Evolutionary conservation across 2,329 filamentous ascomycete genomes (phyloP).

Genomic region (Clonostachys rhizophaga): DNA sequence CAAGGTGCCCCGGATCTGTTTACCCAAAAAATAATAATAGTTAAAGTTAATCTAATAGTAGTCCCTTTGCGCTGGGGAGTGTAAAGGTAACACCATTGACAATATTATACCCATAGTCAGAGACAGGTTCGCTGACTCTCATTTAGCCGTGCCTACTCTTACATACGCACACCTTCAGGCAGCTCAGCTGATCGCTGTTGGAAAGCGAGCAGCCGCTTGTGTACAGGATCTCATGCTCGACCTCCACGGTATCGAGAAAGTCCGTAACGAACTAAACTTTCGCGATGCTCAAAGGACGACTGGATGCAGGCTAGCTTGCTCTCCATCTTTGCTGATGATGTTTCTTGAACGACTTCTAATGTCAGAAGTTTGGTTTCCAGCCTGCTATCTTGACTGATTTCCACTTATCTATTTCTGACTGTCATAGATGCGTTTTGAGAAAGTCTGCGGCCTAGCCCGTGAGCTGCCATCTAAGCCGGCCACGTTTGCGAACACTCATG

Average conservation of each 20-base stretch:
- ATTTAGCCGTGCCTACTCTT: constrained; percentile 53
- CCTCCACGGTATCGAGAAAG: constrained; percentile 66
- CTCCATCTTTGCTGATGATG: constrained; percentile 36
- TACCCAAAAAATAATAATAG: constrained; percentile 49
- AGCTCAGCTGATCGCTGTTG: constrained; percentile 51
- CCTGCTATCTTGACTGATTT: not conserved
- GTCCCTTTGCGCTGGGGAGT: constrained; percentile 67
- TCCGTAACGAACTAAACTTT: constrained; percentile 60
- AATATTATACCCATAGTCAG: too few relatives aligned
- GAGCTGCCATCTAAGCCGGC: constrained; percentile 20
- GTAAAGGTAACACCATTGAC: constrained; percentile 41
- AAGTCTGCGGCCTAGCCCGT: constrained; percentile 38
- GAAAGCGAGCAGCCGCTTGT: constrained; percentile 56
- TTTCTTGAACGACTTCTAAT: constrained; percentile 48
- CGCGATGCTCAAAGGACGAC: constrained; percentile 67
- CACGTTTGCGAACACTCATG: too few relatives aligned
- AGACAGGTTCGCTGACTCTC: too few relatives aligned
- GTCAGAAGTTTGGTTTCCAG: constrained; percentile 49
- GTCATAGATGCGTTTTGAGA: constrained; percentile 37
- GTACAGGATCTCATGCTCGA: constrained; percentile 63
- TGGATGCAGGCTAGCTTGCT: constrained; percentile 71
- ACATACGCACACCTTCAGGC: constrained; percentile 73
- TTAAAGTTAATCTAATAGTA: constrained; percentile 74
- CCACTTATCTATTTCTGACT: too few relatives aligned
- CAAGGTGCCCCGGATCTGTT: constrained; percentile 63